Conservation (phyloP, 2,329 filamentous ascomycete species). For the Chalaropsis thielavioides region DNA sequence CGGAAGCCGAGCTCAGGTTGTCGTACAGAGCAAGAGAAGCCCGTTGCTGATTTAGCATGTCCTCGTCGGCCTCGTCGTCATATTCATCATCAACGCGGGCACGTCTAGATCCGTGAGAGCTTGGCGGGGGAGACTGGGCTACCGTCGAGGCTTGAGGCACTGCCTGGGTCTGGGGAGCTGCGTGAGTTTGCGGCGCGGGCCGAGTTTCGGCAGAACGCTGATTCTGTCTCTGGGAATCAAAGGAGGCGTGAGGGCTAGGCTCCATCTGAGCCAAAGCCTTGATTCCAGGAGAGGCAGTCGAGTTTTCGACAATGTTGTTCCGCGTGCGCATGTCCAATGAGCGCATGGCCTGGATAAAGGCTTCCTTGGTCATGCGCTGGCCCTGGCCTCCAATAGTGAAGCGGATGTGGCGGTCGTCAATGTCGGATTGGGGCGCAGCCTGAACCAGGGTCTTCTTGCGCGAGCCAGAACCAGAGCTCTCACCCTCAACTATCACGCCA, state of each 20-base stretch:
- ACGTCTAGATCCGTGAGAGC: neutral
- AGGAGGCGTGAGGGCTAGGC: slow-evolving; percentile 3
- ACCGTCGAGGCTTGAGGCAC: neutral
- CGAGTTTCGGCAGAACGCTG: neutral
- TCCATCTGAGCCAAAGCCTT: slow-evolving; percentile 37
- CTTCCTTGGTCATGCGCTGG: slow-evolving; percentile 61
- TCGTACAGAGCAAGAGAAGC: slow-evolving; percentile 1
- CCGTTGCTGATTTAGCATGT: neutral
- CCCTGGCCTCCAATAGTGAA: slow-evolving; percentile 65
- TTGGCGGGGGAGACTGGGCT: neutral
- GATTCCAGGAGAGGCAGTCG: slow-evolving; percentile 33
- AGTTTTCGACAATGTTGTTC: slow-evolving; percentile 38
- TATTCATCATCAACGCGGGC: neutral
- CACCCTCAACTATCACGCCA: slow-evolving; percentile 13
- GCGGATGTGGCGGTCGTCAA: slow-evolving; percentile 56
- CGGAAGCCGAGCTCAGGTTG: neutral
- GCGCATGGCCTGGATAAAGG: slow-evolving; percentile 62
- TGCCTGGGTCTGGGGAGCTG: neutral
- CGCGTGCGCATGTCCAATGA: slow-evolving; percentile 54
- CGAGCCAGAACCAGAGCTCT: slow-evolving; percentile 21
- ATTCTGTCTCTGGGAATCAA: neutral
- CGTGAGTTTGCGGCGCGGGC: neutral
- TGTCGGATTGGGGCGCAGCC: slow-evolving; percentile 32
- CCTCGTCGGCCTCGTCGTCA: slow-evolving; percentile 4
- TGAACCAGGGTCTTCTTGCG: slow-evolving; percentile 26